Conservation (phyloP, 2,329 filamentous ascomycete genomes). For the Trichoderma arundinaceum region DNA sequence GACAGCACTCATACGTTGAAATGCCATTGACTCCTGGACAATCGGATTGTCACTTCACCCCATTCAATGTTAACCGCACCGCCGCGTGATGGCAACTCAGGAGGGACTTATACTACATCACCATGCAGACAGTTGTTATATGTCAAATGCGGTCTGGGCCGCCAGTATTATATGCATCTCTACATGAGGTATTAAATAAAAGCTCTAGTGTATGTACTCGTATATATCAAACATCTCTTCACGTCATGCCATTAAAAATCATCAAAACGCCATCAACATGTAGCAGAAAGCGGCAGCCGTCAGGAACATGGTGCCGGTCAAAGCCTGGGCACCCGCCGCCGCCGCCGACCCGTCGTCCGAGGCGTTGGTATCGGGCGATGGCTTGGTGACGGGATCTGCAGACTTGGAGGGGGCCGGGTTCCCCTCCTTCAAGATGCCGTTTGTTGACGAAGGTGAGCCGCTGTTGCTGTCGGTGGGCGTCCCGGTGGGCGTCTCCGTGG, state of each 20-base stretch:
- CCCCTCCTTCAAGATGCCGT: slow-evolving; percentile 8
- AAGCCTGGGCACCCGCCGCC: background rate
- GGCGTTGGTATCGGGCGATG: slow-evolving; percentile 15
- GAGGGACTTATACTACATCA: too few relatives aligned
- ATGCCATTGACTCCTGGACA: background rate
- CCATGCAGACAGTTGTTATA: background rate
- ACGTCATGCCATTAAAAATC: slow-evolving; percentile 21
- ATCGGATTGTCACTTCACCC: background rate
- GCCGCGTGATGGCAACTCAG: too few relatives aligned
- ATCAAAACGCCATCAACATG: slow-evolving; percentile 24
- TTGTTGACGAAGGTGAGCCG: slow-evolving; percentile 11
- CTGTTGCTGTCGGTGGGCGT: background rate
- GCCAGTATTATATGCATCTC: slow-evolving; percentile 3
- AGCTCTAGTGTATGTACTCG: slow-evolving; percentile 22
- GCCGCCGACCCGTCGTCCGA: slow-evolving; percentile 17
- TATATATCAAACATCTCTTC: slow-evolving; percentile 21
- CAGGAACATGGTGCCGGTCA: slow-evolving; percentile 13
- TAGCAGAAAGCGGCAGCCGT: slow-evolving; percentile 8
- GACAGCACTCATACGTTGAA: background rate
- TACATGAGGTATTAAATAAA: slow-evolving; percentile 1
- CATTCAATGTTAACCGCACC: too few relatives aligned
- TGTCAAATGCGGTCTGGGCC: background rate
- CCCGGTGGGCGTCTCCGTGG: background rate
- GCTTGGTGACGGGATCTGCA: slow-evolving; percentile 4
- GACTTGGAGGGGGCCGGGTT: background rate